Base-by-base conservation (phyloP, 2,329 filamentous ascomycete genomes). In the Fusarium sp. region DNA sequence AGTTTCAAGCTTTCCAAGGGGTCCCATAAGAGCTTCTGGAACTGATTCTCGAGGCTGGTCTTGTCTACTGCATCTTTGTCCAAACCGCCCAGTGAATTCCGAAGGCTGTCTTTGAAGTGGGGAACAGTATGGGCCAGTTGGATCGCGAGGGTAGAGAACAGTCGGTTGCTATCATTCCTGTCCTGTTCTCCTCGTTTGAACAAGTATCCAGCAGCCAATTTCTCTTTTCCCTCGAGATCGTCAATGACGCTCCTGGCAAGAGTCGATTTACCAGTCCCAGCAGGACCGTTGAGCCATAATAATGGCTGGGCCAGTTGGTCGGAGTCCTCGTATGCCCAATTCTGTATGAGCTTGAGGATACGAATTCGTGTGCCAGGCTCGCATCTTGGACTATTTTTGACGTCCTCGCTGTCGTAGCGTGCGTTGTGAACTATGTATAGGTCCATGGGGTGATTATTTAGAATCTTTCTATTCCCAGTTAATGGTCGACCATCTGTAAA, bases 401-500 rank as follows among this genome's bases (percentile, higher is more conserved):
- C 41, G 15, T 44, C n/a, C 2, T 44, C 41, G 15, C 41, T 44
- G 15, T 44, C 10, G 7, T 0, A 44, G 10, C 41, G 41, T 18
- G n/a, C 41, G 1, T 12, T 44, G 15, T 44, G 41, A 24, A 7
- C 41, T 18, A 44, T 18, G 15, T 44, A 15, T 9, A 44, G n/a
- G 4, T 44, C 41, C 1, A 44, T 8, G n/a, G n/a, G 41, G 6
- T 10, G 15, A 24, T 24, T 1, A 1, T 24, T 15, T 17, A 24
- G 4, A 18, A 5, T 1, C 8, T 44, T 44, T 4, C 41, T 44
- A 8, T 24, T 44, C 10, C 10, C 15, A 18, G 15, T 44, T 18
- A 24, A 44, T n/a, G n/a, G n/a, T n/a, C 10, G 4, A 3, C 15
- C 10, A 0, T 6, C n/a, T n/a, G 15, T 18, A 6, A 3, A 5